Evolutionary conservation across 768 basidiomycete species (phyloP).

Genomic region (Amanita thiersii): DNA sequence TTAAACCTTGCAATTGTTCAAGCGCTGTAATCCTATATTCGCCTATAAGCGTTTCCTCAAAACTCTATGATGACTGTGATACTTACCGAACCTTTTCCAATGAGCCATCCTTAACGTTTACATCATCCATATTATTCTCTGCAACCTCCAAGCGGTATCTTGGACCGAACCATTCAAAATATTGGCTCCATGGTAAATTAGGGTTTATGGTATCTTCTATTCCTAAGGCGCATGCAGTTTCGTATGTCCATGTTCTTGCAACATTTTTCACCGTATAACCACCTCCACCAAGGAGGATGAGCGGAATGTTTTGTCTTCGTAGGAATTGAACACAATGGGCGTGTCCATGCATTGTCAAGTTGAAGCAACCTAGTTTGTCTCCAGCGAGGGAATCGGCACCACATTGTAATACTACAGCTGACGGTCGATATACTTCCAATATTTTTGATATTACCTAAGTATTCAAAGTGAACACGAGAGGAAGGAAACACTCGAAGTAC

Average conservation of each 20-base stretch:
- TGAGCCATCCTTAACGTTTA: slow-evolving; percentile 75
- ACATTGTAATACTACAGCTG: slow-evolving; percentile 87
- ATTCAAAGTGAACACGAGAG: slow-evolving; percentile 1
- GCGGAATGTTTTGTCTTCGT: slow-evolving; percentile 72
- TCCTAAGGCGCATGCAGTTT: slow-evolving; percentile 93
- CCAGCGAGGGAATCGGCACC: slow-evolving; percentile 94
- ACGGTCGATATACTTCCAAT: slow-evolving; percentile 82
- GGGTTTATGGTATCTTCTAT: slow-evolving; percentile 70
- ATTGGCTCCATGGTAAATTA: slow-evolving; percentile 79
- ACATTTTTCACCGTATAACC: slow-evolving; percentile 98
- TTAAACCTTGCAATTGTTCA: slow-evolving; percentile 35
- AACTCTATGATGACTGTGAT: not conserved
- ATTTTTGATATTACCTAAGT: slow-evolving; percentile 75
- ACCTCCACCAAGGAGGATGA: slow-evolving; percentile 90
- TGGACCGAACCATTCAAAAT: slow-evolving; percentile 98
- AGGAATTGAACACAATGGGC: slow-evolving; percentile 87
- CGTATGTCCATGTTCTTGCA: slow-evolving; percentile 90
- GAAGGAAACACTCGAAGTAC: slow-evolving; percentile 1
- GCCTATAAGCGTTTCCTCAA: slow-evolving; percentile 1
- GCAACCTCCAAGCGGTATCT: slow-evolving; percentile 88
- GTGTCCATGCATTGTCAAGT: slow-evolving; percentile 93
- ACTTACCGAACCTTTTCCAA: slow-evolving; percentile 72
- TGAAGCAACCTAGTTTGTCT: slow-evolving; percentile 95
- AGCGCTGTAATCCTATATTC: slow-evolving; percentile 26
- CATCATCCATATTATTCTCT: slow-evolving; percentile 90